Conservation (phyloP, 2,329 filamentous ascomycete species). For the Monosporascus sp. region DNA sequence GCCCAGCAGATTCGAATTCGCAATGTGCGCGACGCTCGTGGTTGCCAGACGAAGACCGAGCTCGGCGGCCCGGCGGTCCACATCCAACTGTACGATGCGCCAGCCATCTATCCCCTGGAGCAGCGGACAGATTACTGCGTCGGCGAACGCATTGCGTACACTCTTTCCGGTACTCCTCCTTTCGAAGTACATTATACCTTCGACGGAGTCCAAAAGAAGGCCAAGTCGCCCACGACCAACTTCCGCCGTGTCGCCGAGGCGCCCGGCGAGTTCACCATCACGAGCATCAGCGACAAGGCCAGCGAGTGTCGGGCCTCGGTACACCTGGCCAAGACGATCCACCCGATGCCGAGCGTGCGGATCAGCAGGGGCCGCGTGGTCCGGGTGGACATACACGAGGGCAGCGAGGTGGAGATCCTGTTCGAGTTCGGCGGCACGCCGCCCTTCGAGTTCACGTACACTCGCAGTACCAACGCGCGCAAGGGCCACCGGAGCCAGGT, state of each 20-base stretch:
- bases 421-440: constrained; percentile 96
- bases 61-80: constrained; percentile 71
- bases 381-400: constrained; percentile 92
- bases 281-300: constrained; percentile 78
- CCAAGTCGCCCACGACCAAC: constrained; percentile 70
- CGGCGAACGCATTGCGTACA: constrained; percentile 89
- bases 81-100: constrained; percentile 88
- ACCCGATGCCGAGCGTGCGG: constrained; percentile 85
- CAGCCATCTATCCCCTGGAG: constrained; percentile 83
- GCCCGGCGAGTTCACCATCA: constrained; percentile 84
- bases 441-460: constrained; percentile 97
- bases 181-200: constrained; percentile 94
- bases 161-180: constrained; percentile 81
- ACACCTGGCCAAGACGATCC: constrained; percentile 76
- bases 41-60: constrained; percentile 77
- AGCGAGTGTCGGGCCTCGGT: constrained; percentile 81
- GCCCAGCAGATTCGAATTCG: constrained; percentile 84
- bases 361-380: constrained; percentile 79
- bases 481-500: constrained; percentile 75
- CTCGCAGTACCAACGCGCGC: constrained; percentile 77
- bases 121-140: constrained; percentile 87
- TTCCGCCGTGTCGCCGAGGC: constrained; percentile 93
- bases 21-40: constrained; percentile 80
- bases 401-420: constrained; percentile 84
- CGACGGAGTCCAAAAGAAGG: constrained; percentile 71